phyloP scores from a whole-genome alignment of 73 alveolate species.

The Diophrys appendiculata region DNA sequence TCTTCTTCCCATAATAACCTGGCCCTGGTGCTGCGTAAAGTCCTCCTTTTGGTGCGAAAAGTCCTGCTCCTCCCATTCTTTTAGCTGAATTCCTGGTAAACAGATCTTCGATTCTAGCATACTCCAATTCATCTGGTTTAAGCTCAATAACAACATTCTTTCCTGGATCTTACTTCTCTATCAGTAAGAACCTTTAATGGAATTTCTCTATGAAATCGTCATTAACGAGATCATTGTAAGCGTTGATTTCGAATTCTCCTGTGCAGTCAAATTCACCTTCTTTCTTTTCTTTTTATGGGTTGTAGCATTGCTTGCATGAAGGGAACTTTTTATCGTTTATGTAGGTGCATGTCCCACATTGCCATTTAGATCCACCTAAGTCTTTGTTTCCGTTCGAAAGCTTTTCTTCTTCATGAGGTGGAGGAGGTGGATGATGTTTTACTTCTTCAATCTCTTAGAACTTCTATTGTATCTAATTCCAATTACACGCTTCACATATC shows the following conservation, averaged over 20 bases:
- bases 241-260: neutral
- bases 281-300: neutral
- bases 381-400: too few relatives aligned
- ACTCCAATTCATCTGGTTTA: neutral
- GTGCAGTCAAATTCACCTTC: neutral
- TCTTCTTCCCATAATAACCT: slow-evolving; percentile 11
- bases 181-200: neutral
- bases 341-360: neutral
- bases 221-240: neutral
- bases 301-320: neutral
- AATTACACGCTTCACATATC: neutral
- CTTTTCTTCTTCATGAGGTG: neutral
- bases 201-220: neutral
- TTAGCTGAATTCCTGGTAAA: neutral
- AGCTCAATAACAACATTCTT: neutral
- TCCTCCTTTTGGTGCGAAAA: neutral
- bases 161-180: neutral
- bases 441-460: neutral
- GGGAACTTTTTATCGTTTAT: neutral
- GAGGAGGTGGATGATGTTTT: neutral
- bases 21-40: too few relatives aligned
- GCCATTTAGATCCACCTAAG: too few relatives aligned
- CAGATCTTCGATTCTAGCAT: neutral
- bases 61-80: neutral
- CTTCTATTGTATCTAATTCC: neutral